Percentiles rank a stretch among this genome's conserved stretches.
These are phyloP conservation scores for Suillus paluster DNA, from an alignment of 768 basidiomycete genomes.

Conservation along the genomic window DNA sequence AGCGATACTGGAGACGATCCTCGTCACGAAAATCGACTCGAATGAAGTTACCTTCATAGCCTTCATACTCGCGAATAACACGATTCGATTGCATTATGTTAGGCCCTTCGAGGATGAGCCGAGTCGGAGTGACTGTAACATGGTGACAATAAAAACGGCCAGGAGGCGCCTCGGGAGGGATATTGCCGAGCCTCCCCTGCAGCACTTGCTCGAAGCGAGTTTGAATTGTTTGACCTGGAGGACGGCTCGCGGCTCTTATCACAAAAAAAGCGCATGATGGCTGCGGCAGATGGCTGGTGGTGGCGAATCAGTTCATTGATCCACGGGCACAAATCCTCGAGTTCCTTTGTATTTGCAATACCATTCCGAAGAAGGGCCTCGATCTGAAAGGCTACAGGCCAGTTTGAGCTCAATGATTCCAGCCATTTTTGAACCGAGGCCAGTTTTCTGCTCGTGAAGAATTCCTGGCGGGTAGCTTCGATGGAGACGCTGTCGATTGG, in stretches of 20 bases:
- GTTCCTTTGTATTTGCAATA: conserved; percentile 61
- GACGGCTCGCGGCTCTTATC: conserved; percentile 49
- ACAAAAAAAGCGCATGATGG: conserved; percentile 60
- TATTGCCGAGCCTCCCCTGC: conserved; percentile 18
- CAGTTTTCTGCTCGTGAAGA: conserved; percentile 56
- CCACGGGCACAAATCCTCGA: conserved; percentile 48
- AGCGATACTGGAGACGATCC: conserved; percentile 72
- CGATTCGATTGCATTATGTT: conserved; percentile 78
- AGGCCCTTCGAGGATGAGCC: conserved; percentile 77
- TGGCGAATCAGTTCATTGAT: conserved; percentile 46
- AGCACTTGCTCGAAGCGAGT: conserved; percentile 51
- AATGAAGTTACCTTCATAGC: conserved; percentile 69
- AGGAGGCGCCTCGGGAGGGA: conserved; percentile 28
- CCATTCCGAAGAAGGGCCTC: conserved; percentile 70
- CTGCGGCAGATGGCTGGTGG: conserved; percentile 42
- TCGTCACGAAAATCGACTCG: conserved; percentile 89
- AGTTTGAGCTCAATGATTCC: conserved; percentile 46
- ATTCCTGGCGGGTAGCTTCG: conserved; percentile 50
- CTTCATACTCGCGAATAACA: conserved; percentile 69
- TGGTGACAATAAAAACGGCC: conserved; percentile 71
- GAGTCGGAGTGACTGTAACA: conserved; percentile 77
- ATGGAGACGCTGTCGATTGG: conserved; percentile 42
- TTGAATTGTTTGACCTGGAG: conserved; percentile 45
- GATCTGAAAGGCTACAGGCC: conserved; percentile 78
- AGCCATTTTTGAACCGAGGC: conserved; percentile 49